Evolutionary conservation across 129 eudicot genomes (phyloP).

Genomic region (Pseudognaphalium luteoalbum): DNA sequence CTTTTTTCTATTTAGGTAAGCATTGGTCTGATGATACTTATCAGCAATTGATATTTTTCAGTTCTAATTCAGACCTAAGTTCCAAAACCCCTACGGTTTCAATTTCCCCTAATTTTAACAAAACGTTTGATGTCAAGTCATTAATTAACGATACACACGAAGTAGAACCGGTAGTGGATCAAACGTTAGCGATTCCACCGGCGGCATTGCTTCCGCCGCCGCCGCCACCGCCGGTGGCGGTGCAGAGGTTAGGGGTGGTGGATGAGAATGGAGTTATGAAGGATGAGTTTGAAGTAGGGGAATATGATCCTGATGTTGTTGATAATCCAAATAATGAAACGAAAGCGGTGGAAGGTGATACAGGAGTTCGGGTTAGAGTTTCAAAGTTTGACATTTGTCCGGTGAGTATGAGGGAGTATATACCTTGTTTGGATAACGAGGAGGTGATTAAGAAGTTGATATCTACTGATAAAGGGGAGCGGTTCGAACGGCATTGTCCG

Average conservation of each 20-base stretch:
- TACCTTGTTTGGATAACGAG: constrained; percentile 89
- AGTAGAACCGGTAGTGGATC: constrained; percentile 21
- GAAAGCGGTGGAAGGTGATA: constrained; percentile 33
- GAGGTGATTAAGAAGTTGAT: constrained; percentile 61
- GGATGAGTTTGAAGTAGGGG: constrained; percentile 85
- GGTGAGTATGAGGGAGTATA: constrained; percentile 76
- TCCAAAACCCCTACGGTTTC: constrained; percentile 39
- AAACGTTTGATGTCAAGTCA: constrained; percentile 42
- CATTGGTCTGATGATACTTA: constrained; percentile 56
- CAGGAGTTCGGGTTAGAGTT: constrained; percentile 43
- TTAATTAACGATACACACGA: constrained; percentile 46
- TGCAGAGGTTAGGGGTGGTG: constrained; percentile 75
- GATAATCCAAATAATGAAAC: constrained; percentile 62
- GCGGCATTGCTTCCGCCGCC: constrained; percentile 21
- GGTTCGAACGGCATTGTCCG: constrained; percentile 92
- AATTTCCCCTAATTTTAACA: constrained; percentile 63
- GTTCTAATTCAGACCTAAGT: constrained; percentile 35
- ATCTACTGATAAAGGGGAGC: constrained; percentile 84
- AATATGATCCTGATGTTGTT: constrained; percentile 55
- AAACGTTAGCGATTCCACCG: constrained; percentile 25
- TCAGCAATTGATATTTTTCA: constrained; percentile 56
- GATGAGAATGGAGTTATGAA: constrained; percentile 84
- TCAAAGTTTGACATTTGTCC: constrained; percentile 63
- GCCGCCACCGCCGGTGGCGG: constrained; percentile 55
- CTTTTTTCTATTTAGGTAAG: constrained; percentile 73